A percentile compares a stretch with the other conserved stretches of the same genome.
Conservation (phyloP, 2,329 filamentous ascomycete genomes). For the Myriosclerotinia duriaeana region DNA sequence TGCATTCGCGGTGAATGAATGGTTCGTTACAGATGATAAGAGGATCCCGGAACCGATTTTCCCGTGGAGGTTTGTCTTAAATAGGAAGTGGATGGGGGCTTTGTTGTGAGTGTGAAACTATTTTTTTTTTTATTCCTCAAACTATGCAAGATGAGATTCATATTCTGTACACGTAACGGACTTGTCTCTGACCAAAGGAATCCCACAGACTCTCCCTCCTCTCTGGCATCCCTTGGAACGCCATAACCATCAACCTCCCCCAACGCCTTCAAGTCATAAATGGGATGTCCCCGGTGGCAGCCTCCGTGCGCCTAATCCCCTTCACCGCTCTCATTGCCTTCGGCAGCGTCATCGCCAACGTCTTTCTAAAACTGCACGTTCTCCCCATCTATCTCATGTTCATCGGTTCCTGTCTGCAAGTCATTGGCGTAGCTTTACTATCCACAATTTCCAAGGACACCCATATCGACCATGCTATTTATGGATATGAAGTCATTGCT, state of each 20-base stretch:
- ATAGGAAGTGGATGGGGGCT: conserved; percentile 4
- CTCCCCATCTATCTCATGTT: not conserved
- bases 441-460: not conserved
- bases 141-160: too few species aligned
- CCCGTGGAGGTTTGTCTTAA: conserved; percentile 1
- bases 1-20: not conserved
- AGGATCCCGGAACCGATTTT: not conserved
- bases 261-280: conserved; percentile 4
- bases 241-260: not conserved
- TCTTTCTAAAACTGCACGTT: not conserved
- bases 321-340: not conserved
- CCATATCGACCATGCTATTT: not conserved
- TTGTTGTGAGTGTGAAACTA: not conserved
- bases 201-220: too few species aligned
- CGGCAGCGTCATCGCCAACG: not conserved
- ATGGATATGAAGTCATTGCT: conserved; percentile 40
- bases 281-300: conserved; percentile 1
- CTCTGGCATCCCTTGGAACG: too few species aligned
- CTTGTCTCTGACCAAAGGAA: too few species aligned
- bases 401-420: not conserved
- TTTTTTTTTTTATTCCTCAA: too few species aligned
- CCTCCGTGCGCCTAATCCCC: not conserved
- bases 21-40: conserved; percentile 3
- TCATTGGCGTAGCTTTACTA: not conserved
- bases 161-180: too few species aligned